phyloP scores from a whole-genome alignment of 768 basidiomycete genomes.

The Amanita exitialis region DNA sequence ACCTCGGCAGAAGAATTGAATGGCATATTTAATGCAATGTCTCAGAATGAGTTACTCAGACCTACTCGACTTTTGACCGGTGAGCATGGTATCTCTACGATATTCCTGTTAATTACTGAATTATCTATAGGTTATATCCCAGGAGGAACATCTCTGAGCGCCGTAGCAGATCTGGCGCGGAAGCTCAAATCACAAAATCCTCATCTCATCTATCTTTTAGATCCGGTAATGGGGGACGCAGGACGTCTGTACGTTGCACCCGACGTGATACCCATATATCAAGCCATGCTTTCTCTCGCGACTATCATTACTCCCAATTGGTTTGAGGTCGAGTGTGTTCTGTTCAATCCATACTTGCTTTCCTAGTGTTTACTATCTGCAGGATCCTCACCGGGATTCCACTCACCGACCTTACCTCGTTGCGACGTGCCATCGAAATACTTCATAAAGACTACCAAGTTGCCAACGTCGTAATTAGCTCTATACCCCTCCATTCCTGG shows the following conservation, averaged over 20 bases:
- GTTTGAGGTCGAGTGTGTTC: conserved; percentile 78
- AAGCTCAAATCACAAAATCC: conserved; percentile 51
- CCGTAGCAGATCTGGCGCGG: conserved; percentile 51
- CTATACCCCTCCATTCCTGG: conserved; percentile 63
- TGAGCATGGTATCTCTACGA: conserved; percentile 14
- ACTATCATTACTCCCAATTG: conserved; percentile 96
- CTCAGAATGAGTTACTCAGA: conserved; percentile 62
- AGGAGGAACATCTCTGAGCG: conserved; percentile 64
- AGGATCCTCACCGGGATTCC: conserved; percentile 71
- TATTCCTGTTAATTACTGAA: background rate
- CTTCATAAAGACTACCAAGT: conserved; percentile 73
- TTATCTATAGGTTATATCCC: conserved; percentile 69
- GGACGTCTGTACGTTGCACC: conserved; percentile 83
- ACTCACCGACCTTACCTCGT: conserved; percentile 56
- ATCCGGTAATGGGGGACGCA: conserved; percentile 94
- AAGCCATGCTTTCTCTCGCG: conserved; percentile 67
- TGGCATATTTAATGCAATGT: conserved; percentile 64
- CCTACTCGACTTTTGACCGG: conserved; percentile 77
- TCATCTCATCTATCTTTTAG: conserved; percentile 74
- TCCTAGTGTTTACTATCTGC: conserved; percentile 1
- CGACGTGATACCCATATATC: conserved; percentile 83
- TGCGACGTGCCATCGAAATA: conserved; percentile 56
- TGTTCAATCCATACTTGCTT: conserved; percentile 32
- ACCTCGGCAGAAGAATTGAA: conserved; percentile 71
- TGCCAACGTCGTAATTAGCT: conserved; percentile 86